Evolutionary conservation across 768 basidiomycete species (phyloP).

Genomic region (Serendipita vermifera): DNA sequence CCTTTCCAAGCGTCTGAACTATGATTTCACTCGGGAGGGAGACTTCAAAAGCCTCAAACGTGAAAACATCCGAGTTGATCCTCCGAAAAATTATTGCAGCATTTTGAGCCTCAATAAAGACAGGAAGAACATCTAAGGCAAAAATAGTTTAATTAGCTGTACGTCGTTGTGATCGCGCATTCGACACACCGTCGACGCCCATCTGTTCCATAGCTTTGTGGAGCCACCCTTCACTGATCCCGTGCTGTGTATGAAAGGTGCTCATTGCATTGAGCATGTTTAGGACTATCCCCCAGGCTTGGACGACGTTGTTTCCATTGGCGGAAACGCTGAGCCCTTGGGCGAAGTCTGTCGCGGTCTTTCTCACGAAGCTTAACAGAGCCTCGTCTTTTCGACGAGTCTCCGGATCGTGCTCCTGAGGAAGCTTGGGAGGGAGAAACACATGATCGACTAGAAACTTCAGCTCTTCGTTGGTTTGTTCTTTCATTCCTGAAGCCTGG

Average conservation of each 20-base stretch:
- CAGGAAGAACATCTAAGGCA: slow-evolving; percentile 26
- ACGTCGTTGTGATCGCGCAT: no score
- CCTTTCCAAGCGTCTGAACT: slow-evolving; percentile 30
- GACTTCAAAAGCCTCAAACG: slow-evolving; percentile 37
- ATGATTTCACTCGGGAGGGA: slow-evolving; percentile 27
- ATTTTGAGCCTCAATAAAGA: slow-evolving; percentile 35
- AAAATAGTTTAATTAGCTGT: slow-evolving; percentile 20
- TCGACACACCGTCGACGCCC: no score
- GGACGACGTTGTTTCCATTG: no score
- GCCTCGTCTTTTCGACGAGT: slow-evolving; percentile 22
- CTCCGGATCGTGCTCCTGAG: slow-evolving; percentile 13
- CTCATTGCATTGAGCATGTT: no score
- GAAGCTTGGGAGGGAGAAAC: slow-evolving; percentile 28
- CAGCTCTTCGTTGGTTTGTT: not conserved
- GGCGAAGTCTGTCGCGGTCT: not conserved
- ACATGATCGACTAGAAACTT: slow-evolving; percentile 31
- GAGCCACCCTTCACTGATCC: no score
- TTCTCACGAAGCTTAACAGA: not conserved
- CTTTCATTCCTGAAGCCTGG: no score
- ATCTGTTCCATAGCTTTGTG: no score
- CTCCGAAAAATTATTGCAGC: slow-evolving; percentile 28
- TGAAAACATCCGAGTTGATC: slow-evolving; percentile 15
- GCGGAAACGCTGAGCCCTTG: not conserved
- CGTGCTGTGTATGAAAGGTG: no score
- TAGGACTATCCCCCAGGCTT: no score